Percentiles rank a stretch among this genome's conserved stretches.
phyloP scores from a whole-genome alignment of 805 yeast genomes.

The Suhomyces xylopsoci region DNA sequence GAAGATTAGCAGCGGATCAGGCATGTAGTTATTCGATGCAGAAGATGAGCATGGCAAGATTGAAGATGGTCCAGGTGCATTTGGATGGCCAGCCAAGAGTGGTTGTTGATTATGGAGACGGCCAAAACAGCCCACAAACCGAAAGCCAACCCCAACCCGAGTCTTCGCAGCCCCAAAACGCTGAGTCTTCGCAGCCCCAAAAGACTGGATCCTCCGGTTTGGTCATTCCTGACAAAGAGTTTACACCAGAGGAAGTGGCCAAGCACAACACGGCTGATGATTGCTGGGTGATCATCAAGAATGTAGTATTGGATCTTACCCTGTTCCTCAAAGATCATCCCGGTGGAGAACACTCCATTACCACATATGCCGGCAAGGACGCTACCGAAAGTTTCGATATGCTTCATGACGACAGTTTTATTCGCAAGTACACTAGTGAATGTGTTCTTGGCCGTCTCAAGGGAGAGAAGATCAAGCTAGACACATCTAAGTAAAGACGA shows the following conservation, averaged over 20 bases:
- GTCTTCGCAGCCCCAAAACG: neutral
- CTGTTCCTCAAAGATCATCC: slow-evolving; percentile 49
- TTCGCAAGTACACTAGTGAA: slow-evolving; percentile 46
- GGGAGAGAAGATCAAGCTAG: slow-evolving; percentile 44
- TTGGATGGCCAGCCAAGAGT: slow-evolving; percentile 34
- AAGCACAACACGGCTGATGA: slow-evolving; percentile 45
- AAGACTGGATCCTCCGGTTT: neutral
- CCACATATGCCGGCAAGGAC: slow-evolving; percentile 46
- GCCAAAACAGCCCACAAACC: neutral
- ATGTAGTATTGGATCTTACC: slow-evolving; percentile 49
- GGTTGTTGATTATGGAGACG: slow-evolving; percentile 30
- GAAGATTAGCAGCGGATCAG: slow-evolving; percentile 42
- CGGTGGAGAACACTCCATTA: slow-evolving; percentile 50
- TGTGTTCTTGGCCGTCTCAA: slow-evolving; percentile 52
- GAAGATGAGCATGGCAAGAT: slow-evolving; percentile 30
- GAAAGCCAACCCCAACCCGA: neutral
- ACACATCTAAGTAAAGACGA: slow-evolving; percentile 11
- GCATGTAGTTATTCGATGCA: slow-evolving; percentile 32
- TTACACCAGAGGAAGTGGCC: slow-evolving; percentile 44
- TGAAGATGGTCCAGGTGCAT: slow-evolving; percentile 43
- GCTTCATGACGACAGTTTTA: slow-evolving; percentile 57
- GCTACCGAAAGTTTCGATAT: slow-evolving; percentile 49
- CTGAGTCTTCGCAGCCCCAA: neutral
- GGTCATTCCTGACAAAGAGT: slow-evolving; percentile 47
- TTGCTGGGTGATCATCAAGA: slow-evolving; percentile 55